Base-by-base conservation (phyloP, 495 filamentous ascomycete genomes). In the Astrothelium macrocarpum region DNA sequence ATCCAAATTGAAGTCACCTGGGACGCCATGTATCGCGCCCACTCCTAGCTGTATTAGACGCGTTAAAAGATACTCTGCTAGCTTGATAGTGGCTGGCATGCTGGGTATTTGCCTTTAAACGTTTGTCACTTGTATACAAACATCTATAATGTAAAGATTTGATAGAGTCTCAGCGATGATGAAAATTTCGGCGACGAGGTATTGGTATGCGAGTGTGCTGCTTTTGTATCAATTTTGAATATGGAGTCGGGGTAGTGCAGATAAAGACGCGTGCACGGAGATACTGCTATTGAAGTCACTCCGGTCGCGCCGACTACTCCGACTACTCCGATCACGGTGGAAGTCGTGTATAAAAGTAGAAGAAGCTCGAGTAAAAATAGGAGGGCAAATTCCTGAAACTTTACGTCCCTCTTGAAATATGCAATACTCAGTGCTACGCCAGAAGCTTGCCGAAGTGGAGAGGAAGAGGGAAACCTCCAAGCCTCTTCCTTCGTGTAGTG, bases 1-100 rank as follows among this genome's bases (percentile, higher is more conserved):
- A 2, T 81, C 78, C 26, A 93, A 78, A 69, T 90, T 90, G 75
- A 85, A 91, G 72, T 93, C 89, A 0, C 89, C 89, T 18, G 72
- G 72, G 2, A 73, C 64, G 14, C 72, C 71, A 66, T 73, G 68
- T 10, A 74, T 73, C 25, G 85, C 85, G 18, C 81, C 76, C 31
- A 90, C 79, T 59, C 88, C 88, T 42, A 90, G 77, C 67, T 92
- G 84, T 59, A 80, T 75, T 9, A 92, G 79, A 16, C 89, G 78
- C 14, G 78, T 83, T 71, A 89, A 90, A 66, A 92, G 81, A 67
- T 91, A 91, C 56, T 80, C 74, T 16, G 75, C 78, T 2, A 81
- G 61, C 26, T 76, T 73, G 53, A 75, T 70, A 3, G n/a, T 20
- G 7, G 7, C 9, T 49, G 43, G 43, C 43, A 49, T 49, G 9